Conservation (phyloP, 1,284 basidiomycete species). For the Cutaneotrichosporon cyanovorans region DNA sequence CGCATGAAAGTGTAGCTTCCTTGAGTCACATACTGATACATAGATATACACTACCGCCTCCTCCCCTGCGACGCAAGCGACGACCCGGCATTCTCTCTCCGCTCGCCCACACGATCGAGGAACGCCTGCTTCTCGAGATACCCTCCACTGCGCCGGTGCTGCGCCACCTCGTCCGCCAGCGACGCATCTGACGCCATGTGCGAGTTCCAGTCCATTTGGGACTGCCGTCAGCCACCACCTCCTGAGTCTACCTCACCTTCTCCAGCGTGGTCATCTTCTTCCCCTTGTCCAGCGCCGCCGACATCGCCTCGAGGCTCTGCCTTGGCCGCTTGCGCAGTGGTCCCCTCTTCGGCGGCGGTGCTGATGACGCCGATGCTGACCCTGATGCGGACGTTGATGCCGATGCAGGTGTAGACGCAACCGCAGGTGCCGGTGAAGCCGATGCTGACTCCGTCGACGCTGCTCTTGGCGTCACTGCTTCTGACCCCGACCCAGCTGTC, state of each 20-base stretch:
- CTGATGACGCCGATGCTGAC: background rate
- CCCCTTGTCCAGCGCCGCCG: conserved; percentile 36
- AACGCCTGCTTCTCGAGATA: conserved; percentile 42
- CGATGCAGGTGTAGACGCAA: background rate
- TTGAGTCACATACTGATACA: no score
- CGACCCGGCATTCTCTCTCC: conserved; percentile 56
- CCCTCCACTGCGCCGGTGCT: conserved; percentile 36
- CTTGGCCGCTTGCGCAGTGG: conserved; percentile 36
- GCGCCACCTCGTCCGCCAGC: conserved; percentile 34
- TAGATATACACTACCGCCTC: no score
- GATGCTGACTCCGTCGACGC: conserved; percentile 1
- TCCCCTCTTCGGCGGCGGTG: background rate
- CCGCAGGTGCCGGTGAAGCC: background rate
- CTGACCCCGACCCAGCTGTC: background rate
- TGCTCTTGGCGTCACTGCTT: background rate
- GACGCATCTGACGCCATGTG: conserved; percentile 25
- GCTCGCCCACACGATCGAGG: conserved; percentile 39
- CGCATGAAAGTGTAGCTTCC: no score
- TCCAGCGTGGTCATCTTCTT: conserved; percentile 47
- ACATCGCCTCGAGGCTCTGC: conserved; percentile 41
- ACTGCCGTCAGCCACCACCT: conserved; percentile 22
- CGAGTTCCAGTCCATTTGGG: conserved; percentile 42
- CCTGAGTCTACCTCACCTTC: conserved; percentile 28
- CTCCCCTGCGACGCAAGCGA: conserved; percentile 54
- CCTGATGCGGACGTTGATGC: background rate